Evolutionary conservation across 2,329 filamentous ascomycete species (phyloP).

Genomic region (Pseudopithomyces chartarum): DNA sequence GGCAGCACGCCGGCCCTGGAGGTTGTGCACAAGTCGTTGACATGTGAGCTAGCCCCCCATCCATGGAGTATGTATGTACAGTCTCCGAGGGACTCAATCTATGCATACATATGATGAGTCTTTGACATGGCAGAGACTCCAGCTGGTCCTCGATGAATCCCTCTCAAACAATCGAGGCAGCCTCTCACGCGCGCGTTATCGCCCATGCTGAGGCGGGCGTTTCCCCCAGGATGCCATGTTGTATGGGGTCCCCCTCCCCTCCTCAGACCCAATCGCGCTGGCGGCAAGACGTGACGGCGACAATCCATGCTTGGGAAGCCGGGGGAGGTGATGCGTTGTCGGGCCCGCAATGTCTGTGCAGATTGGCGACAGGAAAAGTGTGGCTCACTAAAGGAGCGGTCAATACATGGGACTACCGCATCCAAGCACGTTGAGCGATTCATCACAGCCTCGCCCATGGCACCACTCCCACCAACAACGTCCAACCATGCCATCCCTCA

Average conservation of each 20-base stretch:
- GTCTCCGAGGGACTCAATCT: constrained; percentile 21
- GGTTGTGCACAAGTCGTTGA: constrained; percentile 15
- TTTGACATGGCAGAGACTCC: constrained; percentile 22
- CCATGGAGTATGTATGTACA: not conserved
- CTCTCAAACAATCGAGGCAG: constrained; percentile 25
- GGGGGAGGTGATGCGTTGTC: constrained; percentile 31
- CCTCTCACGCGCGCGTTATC: constrained; percentile 15
- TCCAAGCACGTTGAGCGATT: not conserved
- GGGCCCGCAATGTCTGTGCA: constrained; percentile 20
- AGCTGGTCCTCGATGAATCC: constrained; percentile 18
- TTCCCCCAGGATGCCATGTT: constrained; percentile 12
- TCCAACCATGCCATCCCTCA: not conserved
- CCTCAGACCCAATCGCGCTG: constrained; percentile 15
- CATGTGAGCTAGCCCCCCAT: not conserved
- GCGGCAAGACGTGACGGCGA: constrained; percentile 27
- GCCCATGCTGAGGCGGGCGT: not conserved
- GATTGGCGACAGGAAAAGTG: constrained; percentile 26
- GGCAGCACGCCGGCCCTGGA: constrained; percentile 13
- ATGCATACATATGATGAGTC: constrained; percentile 18
- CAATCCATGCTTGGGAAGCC: constrained; percentile 17
- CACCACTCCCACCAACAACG: not conserved
- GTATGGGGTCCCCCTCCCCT: not conserved
- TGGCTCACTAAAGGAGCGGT: not conserved
- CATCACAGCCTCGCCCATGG: not conserved
- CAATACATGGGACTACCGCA: constrained; percentile 2